Percentiles rank a stretch among this genome's conserved stretches.
Conservation (phyloP, 2,329 filamentous ascomycete species). For the Colletotrichum nymphaeae region DNA sequence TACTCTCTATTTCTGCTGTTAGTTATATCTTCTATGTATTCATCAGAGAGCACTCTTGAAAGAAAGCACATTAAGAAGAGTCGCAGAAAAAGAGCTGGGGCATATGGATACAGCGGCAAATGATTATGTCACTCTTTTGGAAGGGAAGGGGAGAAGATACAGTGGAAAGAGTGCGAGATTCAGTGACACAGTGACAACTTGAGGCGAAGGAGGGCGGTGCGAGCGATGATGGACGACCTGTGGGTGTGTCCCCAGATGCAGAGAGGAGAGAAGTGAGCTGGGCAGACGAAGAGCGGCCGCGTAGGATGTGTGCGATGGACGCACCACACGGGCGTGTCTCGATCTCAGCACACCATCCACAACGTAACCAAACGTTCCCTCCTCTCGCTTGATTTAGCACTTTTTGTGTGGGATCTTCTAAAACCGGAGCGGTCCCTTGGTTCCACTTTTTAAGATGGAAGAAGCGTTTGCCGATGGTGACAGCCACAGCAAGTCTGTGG, state of each 20-base stretch:
- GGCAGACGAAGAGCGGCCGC: neutral
- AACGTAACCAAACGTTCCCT: neutral
- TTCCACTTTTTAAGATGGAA: constrained; percentile 37
- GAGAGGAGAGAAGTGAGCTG: neutral
- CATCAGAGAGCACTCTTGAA: too few species aligned
- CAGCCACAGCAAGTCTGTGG: constrained; percentile 16
- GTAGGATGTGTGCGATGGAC: neutral
- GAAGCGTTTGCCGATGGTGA: constrained; percentile 35
- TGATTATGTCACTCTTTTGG: too few species aligned
- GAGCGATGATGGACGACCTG: neutral
- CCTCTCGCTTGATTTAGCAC: constrained; percentile 18
- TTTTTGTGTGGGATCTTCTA: constrained; percentile 18
- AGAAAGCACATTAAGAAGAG: too few species aligned
- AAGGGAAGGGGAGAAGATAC: neutral
- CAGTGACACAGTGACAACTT: neutral
- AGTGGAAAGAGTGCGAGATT: neutral
- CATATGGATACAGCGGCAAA: too few species aligned
- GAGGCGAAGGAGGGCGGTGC: neutral
- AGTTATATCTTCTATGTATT: too few species aligned
- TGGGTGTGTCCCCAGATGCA: neutral
- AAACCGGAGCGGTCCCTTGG: constrained; percentile 36
- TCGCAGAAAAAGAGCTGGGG: too few species aligned
- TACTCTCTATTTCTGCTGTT: too few species aligned
- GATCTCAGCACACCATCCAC: neutral
- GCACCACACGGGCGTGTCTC: constrained; percentile 11